Percentiles rank a stretch among this genome's conserved stretches.
These are phyloP conservation scores for Chaetomium olivaceum DNA, from an alignment of 2,329 filamentous ascomycete genomes.

Conservation along the genomic window DNA sequence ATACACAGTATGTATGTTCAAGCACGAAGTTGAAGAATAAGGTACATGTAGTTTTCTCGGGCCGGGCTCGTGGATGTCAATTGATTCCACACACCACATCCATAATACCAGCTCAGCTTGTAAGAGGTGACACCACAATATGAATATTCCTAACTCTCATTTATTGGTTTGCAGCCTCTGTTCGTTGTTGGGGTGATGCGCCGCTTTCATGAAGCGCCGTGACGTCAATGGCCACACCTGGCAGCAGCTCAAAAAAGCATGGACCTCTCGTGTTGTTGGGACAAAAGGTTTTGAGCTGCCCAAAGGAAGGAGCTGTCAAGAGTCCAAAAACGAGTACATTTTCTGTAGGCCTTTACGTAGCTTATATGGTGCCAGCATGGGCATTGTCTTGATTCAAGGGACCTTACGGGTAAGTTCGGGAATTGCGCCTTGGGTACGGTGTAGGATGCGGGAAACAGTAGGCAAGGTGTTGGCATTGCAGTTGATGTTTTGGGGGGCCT, in stretches of 20 bases:
- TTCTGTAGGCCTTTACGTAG: neutral
- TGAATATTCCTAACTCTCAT: too few species aligned
- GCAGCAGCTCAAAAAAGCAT: neutral
- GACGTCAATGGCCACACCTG: slow-evolving; percentile 13
- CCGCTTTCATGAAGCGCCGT: neutral
- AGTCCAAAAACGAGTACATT: neutral
- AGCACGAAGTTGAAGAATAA: neutral
- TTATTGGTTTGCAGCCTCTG: neutral
- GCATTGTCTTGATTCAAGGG: neutral
- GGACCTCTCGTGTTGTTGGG: slow-evolving; percentile 1
- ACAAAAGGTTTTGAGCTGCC: neutral
- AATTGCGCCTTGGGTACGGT: neutral
- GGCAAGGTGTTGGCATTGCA: neutral
- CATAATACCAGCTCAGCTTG: neutral
- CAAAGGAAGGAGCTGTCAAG: neutral
- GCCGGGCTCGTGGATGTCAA: neutral
- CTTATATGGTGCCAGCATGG: neutral
- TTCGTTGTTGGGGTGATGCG: neutral
- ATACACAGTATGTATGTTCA: neutral
- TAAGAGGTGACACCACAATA: neutral
- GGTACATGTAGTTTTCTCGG: neutral
- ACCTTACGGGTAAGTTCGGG: slow-evolving; percentile 4
- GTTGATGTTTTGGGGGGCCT: slow-evolving; percentile 1
- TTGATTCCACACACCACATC: neutral
- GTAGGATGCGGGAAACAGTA: neutral